Evolutionary conservation across 2,329 filamentous ascomycete species (phyloP), one percentile per base, ranked within the genome.

Genomic region (Penicillium concentricum): DNA sequence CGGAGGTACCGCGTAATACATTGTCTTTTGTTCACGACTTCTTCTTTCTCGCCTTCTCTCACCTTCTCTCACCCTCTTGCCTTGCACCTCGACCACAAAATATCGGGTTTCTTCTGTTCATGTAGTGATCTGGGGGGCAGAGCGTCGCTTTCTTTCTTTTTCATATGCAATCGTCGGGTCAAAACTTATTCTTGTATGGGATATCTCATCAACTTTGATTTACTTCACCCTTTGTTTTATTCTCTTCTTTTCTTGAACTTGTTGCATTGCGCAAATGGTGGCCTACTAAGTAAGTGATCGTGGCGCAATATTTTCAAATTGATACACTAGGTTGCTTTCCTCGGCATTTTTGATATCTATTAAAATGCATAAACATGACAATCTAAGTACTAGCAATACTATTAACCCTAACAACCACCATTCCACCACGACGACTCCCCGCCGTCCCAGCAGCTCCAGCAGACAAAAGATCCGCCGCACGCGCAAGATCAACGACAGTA

Each of bases 331-430:
- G n/a, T 50, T 50, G 35, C 24, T 28, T 22, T 30, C n/a, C 20
- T 49, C 15, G 24, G 15, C 30, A 37, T 8, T 20, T 30, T 34
- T 45, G 38, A 51, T 30, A 45, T 24, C 49, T 35, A 5, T 35
- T 35, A 13, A 13, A 51, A 35, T 35, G 28, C 49, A 51, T 42
- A 32, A 32, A 34, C 26, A 42, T 24, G 47, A 32, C 30, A 52
- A 46, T 52, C 39, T 52, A 49, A 34, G 18, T 35, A 15, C n/a
- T 34, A 10, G n/a, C 39, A 39, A 57, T 12, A 26, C 12, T 37
- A 60, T 72, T 72, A 70, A 56, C 67, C 15, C 64, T 66, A 50
- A 76, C 56, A 26, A 75, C 69, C 55, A 73, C 68, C 62, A 74
- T 74, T 2, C 65, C 67, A 35, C 67, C 69, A 39, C 61, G 57